Base-by-base conservation (phyloP, 2,329 filamentous ascomycete species). In the Aspergillus pseudotamarii region DNA sequence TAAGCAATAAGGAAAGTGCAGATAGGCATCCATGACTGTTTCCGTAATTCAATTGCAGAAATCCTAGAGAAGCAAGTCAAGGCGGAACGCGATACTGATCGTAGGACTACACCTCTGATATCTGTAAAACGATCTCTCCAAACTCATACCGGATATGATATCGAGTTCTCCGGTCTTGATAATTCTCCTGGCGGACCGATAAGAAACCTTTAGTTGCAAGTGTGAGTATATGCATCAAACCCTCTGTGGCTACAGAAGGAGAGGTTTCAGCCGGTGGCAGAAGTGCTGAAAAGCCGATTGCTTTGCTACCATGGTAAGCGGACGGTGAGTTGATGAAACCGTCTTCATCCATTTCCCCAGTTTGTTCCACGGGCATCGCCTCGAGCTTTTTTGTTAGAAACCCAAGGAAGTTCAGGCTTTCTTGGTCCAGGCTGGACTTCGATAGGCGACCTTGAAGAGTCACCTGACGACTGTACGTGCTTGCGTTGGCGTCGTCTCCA, bases 151-250 rank as follows among this genome's bases (percentile, higher is more conserved):
- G 53, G 14, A 61, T 60, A 12, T 66, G 69, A 59, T 68, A 64
- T 8, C 64, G 66, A 21, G 66, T 66, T 41, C 69, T 73, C 5
- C 58, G 50, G 58, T 80, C 75, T 9, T 76, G 78, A 60, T 81
- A 83, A 0, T 72, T 69, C 41, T 79, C 76, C 76, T 96, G 93
- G 65, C 84, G 77, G 6, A 94, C 87, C 21, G 78, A 74, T 51
- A 94, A 79, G 60, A 85, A 75, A 2, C 84, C 84, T 76, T 89
- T 92, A 2, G 88, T 92, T 6, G 87, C 89, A 50, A 95, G 83
- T 12, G 85, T 83, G 16, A 96, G 84, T 2, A 92, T 83, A 74
- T 95, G 91, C 78, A 91, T 87, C 73, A 92, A 90, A 0, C 88
- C 92, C 74, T 93, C 91, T 2, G 91, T 88, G 10, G 90, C 91